Evolutionary conservation across 495 filamentous ascomycete genomes (phyloP).

Genomic region (Aspergillus asperescens): DNA sequence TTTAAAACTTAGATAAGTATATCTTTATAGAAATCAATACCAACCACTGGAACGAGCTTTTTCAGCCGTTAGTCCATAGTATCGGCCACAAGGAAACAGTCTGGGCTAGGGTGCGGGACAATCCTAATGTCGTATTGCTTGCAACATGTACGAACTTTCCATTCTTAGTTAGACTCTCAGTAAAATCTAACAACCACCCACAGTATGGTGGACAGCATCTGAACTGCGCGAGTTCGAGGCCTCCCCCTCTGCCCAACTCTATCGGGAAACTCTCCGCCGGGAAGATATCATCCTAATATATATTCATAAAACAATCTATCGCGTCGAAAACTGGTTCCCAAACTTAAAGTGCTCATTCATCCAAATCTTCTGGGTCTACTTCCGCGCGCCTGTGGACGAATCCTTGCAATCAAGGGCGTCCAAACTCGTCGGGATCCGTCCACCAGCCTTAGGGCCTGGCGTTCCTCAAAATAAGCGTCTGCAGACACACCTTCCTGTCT

Average conservation of each 20-base stretch:
- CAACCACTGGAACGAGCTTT: conserved; percentile 5
- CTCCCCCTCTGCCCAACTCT: conserved; percentile 14
- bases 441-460: background rate
- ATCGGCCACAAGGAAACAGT: conserved; percentile 11
- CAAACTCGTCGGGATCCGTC: conserved; percentile 1
- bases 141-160: conserved; percentile 4
- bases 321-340: background rate
- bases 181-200: background rate
- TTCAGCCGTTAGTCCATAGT: conserved; percentile 10
- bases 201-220: conserved; percentile 9
- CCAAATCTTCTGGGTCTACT: conserved; percentile 14
- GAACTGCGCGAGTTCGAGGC: conserved; percentile 6
- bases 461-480: background rate
- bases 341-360: background rate
- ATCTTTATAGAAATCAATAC: no score
- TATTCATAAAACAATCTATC: conserved; percentile 2
- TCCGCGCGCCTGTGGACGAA: conserved; percentile 8
- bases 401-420: background rate
- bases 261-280: conserved; percentile 6
- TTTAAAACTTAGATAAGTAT: no score
- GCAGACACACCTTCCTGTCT: background rate
- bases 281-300: background rate
- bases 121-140: conserved; percentile 6
- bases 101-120: conserved; percentile 1
- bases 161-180: background rate